Evolutionary conservation across 1,284 basidiomycete genomes (phyloP), one percentile per base, ranked within the genome.

Genomic region (Sanguinoderma infundibulare): DNA sequence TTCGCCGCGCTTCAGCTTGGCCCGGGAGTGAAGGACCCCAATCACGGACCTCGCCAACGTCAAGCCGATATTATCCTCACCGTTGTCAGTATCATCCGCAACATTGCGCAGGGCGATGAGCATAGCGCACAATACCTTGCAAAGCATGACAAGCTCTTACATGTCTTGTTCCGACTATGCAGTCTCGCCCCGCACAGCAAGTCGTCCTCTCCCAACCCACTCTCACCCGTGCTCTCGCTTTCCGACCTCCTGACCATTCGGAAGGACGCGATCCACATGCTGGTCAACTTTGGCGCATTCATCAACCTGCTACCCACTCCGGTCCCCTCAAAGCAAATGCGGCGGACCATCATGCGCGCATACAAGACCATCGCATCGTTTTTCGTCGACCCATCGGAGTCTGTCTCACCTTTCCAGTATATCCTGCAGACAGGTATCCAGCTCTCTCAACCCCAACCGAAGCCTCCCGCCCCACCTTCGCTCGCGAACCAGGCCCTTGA

Each of bases 21-120:
- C 32, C 84, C 84, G 69, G 83, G 82, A 20, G 72, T 74, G 49
- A 84, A 81, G 68, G 80, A 84, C 61, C 72, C 75, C 38, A 73
- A 74, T 32, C 63, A 73, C 28, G 87, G 84, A 35, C 87, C 83
- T 5, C 78, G 80, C 49, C 87, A 85, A 67, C 84, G 86, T n/a
- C 84, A 86, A 32, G 88, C 83, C 28, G 89, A 91, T 61, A 76
- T 89, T 53, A 82, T 96, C 44, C 81, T 95, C 32, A 79, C 89
- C 1, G 81, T 92, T 44, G 74, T 91, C 51, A 95, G 93, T 71
- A 89, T 98, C 67, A 78, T 98, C 54, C 91, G 95, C 53, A 98
- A 98, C 77, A 83, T 98, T 64, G 87, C 94, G 7, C 79, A 87
- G 57, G 79, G 91, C 63, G 78, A 80, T 4, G 42, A 36, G 15